phyloP scores from a whole-genome alignment of 768 basidiomycete genomes.

The Pulveroboletus frians region DNA sequence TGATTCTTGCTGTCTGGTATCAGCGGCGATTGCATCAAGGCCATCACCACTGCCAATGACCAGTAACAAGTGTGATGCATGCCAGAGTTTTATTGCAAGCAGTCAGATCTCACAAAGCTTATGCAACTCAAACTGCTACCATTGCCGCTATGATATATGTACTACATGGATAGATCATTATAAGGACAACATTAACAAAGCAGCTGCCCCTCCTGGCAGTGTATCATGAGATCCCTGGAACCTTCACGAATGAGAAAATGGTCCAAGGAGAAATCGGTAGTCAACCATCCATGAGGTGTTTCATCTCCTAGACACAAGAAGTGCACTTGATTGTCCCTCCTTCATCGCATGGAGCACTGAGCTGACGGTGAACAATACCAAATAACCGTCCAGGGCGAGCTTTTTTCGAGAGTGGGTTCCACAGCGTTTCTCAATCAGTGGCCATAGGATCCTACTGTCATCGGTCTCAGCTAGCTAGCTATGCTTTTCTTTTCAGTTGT shows the following conservation, averaged over 20 bases:
- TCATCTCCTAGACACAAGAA: neutral
- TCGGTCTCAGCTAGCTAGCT: neutral
- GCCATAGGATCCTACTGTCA: neutral
- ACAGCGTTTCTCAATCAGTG: neutral
- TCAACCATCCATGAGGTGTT: neutral
- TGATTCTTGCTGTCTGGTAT: too few relatives aligned
- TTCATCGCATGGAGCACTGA: neutral
- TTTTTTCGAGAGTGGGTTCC: neutral
- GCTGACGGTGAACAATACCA: neutral
- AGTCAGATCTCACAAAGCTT: neutral
- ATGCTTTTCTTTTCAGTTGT: neutral
- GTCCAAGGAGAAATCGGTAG: neutral
- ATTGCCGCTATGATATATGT: too few relatives aligned
- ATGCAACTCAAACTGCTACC: too few relatives aligned
- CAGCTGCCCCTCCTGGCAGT: too few relatives aligned
- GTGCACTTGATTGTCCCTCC: neutral
- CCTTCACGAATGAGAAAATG: neutral
- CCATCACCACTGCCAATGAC: too few relatives aligned
- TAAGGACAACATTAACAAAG: too few relatives aligned
- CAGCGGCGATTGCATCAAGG: too few relatives aligned
- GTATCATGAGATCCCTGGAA: neutral
- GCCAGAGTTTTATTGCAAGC: too few relatives aligned
- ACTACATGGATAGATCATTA: too few relatives aligned
- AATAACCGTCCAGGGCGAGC: neutral
- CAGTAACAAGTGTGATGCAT: too few relatives aligned